A percentile compares a stretch with the other conserved stretches of the same genome.
Evolutionary conservation across 768 basidiomycete genomes (phyloP).

Genomic region (Galerina sulciceps): DNA sequence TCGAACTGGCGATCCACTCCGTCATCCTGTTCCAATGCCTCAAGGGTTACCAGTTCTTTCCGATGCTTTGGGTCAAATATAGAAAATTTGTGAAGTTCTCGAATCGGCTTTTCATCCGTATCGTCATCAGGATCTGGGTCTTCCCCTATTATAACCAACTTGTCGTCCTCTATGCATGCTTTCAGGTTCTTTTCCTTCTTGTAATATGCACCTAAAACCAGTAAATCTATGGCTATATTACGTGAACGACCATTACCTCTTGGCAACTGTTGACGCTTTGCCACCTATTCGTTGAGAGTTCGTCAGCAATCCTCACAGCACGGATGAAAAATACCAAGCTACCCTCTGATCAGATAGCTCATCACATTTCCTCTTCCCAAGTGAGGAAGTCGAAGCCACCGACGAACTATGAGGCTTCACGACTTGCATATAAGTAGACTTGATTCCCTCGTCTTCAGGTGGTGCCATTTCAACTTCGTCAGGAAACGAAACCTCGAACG

Average conservation of each 20-base stretch:
- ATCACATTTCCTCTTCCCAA: constrained; percentile 24
- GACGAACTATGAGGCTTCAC: constrained; percentile 12
- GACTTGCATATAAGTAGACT: background rate
- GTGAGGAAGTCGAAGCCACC: constrained; percentile 16
- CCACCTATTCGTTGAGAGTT: constrained; percentile 17
- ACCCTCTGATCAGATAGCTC: constrained; percentile 21
- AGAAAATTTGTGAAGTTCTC: constrained; percentile 58
- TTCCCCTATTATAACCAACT: constrained; percentile 41
- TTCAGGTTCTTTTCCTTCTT: constrained; percentile 30
- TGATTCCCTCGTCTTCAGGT: background rate
- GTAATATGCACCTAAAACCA: constrained; percentile 44
- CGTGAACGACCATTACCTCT: constrained; percentile 9
- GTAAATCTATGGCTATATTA: background rate
- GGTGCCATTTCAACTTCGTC: constrained; percentile 32
- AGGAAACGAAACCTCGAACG: constrained; percentile 59
- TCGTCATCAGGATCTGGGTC: constrained; percentile 30
- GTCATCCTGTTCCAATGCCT: constrained; percentile 47
- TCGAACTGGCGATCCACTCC: constrained; percentile 45
- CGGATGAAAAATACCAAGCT: constrained; percentile 1
- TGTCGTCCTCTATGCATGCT: constrained; percentile 32
- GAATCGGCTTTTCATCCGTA: constrained; percentile 54
- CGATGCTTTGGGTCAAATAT: constrained; percentile 59
- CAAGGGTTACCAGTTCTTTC: constrained; percentile 52
- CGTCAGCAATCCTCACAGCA: background rate
- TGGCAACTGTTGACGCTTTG: constrained; percentile 28